Evolutionary conservation across 345 rosid genomes (phyloP).

Genomic region (Balakata baccata): DNA sequence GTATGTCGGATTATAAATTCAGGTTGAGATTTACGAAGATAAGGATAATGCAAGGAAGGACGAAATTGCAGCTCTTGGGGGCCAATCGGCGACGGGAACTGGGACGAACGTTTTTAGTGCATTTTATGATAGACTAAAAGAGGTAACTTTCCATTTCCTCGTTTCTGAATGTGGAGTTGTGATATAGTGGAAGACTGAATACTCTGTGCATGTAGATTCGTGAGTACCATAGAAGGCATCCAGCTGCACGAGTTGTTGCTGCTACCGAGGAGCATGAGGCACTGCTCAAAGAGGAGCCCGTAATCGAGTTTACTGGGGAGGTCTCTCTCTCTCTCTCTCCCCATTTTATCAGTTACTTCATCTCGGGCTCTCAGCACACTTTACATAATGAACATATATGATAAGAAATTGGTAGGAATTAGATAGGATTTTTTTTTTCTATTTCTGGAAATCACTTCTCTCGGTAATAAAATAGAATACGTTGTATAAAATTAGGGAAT

Average conservation of each 20-base stretch:
- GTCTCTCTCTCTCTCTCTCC: slow-evolving; percentile 18
- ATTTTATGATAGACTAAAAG: slow-evolving; percentile 88
- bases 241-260: slow-evolving; percentile 78
- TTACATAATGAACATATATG: background rate
- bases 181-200: background rate
- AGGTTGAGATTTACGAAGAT: slow-evolving; percentile 89
- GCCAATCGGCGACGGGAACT: slow-evolving; percentile 64
- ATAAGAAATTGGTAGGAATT: background rate
- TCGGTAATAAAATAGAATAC: too few relatives aligned
- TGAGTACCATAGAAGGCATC: slow-evolving; percentile 86
- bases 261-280: slow-evolving; percentile 64
- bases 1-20: background rate
- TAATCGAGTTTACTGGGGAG: slow-evolving; percentile 88
- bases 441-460: too few relatives aligned
- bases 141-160: slow-evolving; percentile 42
- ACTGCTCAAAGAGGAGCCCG: slow-evolving; percentile 77
- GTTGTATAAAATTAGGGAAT: too few relatives aligned
- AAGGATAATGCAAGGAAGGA: slow-evolving; percentile 82
- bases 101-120: slow-evolving; percentile 78
- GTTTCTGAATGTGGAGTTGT: background rate
- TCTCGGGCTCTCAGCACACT: background rate
- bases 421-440: too few relatives aligned
- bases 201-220: slow-evolving; percentile 50
- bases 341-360: background rate
- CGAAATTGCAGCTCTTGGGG: slow-evolving; percentile 94